Conservation (phyloP, 129 eudicot genomes). For the Lactuca saligna region DNA sequence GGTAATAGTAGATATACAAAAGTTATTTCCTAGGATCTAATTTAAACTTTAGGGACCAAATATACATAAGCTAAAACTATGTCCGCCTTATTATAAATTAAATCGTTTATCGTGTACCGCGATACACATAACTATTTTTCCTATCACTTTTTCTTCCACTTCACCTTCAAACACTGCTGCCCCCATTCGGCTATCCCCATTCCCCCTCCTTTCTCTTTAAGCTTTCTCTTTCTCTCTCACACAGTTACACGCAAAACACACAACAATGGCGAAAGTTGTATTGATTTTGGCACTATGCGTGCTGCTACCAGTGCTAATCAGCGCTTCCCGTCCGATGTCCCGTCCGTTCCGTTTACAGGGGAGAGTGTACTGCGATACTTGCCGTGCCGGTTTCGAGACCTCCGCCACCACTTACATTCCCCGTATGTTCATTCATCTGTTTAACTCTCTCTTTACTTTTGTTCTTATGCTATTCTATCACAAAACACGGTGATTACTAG, state of each 20-base stretch:
- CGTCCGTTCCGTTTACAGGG: slow-evolving; percentile 41
- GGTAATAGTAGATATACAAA: too few species aligned
- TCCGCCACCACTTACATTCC: slow-evolving; percentile 54
- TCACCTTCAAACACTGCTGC: background rate
- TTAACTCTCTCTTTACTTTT: background rate
- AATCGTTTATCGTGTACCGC: slow-evolving; percentile 18
- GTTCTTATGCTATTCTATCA: background rate
- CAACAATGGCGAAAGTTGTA: slow-evolving; percentile 32
- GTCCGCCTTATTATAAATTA: background rate
- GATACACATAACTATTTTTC: slow-evolving; percentile 11
- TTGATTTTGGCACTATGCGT: slow-evolving; percentile 35
- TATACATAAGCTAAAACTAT: background rate
- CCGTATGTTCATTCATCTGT: slow-evolving; percentile 25
- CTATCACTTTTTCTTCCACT: background rate
- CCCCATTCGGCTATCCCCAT: background rate
- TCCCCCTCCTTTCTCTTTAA: background rate
- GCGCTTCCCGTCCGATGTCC: slow-evolving; percentile 36
- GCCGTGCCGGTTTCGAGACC: slow-evolving; percentile 66
- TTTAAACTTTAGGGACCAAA: background rate
- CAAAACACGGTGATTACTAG: background rate
- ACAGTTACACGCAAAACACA: slow-evolving; percentile 15
- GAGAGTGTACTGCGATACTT: slow-evolving; percentile 61
- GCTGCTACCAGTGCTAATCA: slow-evolving; percentile 35
- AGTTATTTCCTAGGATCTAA: too few species aligned
- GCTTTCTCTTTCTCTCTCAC: background rate